Evolutionary conservation across 208 protist species (phyloP).

Genomic region (Leishmania lainsoni): DNA sequence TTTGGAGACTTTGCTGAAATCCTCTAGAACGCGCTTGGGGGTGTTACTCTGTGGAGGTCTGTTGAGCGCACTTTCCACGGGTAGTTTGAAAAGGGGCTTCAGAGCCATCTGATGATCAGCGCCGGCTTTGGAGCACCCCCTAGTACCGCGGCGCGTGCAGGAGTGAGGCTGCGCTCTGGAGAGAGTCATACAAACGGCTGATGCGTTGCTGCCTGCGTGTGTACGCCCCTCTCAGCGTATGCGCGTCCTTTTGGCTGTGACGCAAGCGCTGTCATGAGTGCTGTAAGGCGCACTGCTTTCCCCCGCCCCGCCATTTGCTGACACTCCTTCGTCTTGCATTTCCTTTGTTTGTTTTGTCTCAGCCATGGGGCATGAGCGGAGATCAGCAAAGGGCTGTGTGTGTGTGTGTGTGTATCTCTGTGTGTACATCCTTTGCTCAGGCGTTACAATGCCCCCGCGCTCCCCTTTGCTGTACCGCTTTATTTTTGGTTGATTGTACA

Average conservation of each 20-base stretch:
- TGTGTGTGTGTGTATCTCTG: not conserved
- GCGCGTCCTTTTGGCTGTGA: not conserved
- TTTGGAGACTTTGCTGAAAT: constrained; percentile 30
- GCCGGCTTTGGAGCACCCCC: not conserved
- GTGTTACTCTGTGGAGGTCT: not conserved
- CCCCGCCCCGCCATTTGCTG: not conserved
- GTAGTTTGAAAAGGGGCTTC: not conserved
- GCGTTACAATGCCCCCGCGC: not conserved
- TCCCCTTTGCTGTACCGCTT: not conserved
- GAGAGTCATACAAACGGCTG: not conserved
- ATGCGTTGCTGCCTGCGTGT: not conserved
- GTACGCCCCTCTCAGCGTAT: not conserved
- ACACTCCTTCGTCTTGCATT: not conserved
- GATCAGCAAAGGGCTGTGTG: not conserved
- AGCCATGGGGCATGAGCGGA: not conserved
- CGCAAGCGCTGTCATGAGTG: not conserved
- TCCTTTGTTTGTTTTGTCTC: no score
- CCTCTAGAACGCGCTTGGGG: not conserved
- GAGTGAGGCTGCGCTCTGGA: not conserved
- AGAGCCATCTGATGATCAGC: not conserved
- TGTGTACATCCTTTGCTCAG: not conserved
- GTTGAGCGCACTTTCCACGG: not conserved
- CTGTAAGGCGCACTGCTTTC: not conserved
- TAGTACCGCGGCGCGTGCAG: not conserved
- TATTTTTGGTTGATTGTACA: not conserved